Conservation (phyloP, 345 rosid species). For the Firmiana major region DNA sequence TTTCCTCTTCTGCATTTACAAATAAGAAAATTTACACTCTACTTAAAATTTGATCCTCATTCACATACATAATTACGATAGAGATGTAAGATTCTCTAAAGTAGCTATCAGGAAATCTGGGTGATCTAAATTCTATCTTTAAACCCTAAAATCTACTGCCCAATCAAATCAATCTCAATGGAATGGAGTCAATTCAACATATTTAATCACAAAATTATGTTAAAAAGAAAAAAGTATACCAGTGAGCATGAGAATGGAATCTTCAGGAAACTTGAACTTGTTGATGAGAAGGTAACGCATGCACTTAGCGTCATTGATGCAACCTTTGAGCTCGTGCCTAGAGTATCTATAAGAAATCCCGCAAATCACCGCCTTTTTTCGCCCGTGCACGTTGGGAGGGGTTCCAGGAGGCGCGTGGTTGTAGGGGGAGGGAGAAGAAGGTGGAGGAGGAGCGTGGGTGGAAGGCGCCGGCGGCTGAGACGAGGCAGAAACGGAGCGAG, state of each 20-base stretch:
- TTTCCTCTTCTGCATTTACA: conserved; percentile 72
- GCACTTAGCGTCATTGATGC: conserved; percentile 90
- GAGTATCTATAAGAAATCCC: conserved; percentile 79
- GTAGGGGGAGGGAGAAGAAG: conserved; percentile 37
- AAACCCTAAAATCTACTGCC: neutral
- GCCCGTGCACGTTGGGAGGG: conserved; percentile 59
- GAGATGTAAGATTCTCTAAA: conserved; percentile 5
- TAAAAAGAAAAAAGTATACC: conserved; percentile 32
- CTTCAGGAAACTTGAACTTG: conserved; percentile 63
- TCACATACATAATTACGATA: neutral
- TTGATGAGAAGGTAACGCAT: conserved; percentile 78
- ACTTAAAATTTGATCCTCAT: neutral
- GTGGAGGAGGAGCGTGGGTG: conserved; percentile 13
- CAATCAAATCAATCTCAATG: neutral
- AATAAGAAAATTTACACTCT: neutral
- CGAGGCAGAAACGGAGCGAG: conserved; percentile 47
- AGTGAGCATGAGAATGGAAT: conserved; percentile 82
- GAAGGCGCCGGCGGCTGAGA: conserved; percentile 23
- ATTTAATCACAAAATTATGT: neutral
- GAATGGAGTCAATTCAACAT: conserved; percentile 1
- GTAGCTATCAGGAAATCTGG: too few species aligned
- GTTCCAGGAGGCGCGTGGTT: conserved; percentile 53
- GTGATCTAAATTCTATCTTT: neutral
- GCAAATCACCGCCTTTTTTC: conserved; percentile 78
- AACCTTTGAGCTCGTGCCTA: conserved; percentile 82